phyloP scores from a whole-genome alignment of 352 stramenopile genomes.

The Pythium chondricola region DNA sequence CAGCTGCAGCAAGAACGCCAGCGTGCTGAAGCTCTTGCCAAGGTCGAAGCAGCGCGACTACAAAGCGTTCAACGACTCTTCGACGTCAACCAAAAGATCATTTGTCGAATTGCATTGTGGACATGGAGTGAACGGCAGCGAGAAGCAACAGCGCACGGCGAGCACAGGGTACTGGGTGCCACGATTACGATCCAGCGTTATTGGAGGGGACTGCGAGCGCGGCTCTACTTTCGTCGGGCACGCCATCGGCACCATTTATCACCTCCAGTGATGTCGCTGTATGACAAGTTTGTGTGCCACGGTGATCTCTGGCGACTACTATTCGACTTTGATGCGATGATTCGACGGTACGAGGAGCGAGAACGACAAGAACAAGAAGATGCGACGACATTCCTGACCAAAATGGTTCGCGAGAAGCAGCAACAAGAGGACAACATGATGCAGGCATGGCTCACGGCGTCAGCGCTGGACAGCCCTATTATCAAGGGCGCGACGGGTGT shows the following conservation, averaged over 20 bases:
- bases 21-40: background rate
- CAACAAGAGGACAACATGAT: conserved; percentile 49
- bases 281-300: conserved; percentile 39
- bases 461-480: conserved; percentile 43
- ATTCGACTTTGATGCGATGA: conserved; percentile 52
- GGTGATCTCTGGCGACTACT: conserved; percentile 61
- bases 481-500: conserved; percentile 26
- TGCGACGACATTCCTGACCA: conserved; percentile 44
- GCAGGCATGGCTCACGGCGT: conserved; percentile 54
- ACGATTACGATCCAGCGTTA: conserved; percentile 41
- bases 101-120: conserved; percentile 19
- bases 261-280: conserved; percentile 29
- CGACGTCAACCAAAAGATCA: conserved; percentile 1
- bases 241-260: conserved; percentile 32
- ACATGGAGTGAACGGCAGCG: conserved; percentile 26
- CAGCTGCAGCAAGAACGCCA: conserved; percentile 1
- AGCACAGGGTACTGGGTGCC: conserved; percentile 21
- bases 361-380: conserved; percentile 35
- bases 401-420: conserved; percentile 38
- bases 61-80: conserved; percentile 4
- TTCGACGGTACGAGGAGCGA: conserved; percentile 40
- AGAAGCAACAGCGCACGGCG: conserved; percentile 17
- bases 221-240: conserved; percentile 34
- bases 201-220: conserved; percentile 42
- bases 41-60: conserved; percentile 4